Conservation (phyloP, 352 stramenopile species). For the Pythium monospermum region DNA sequence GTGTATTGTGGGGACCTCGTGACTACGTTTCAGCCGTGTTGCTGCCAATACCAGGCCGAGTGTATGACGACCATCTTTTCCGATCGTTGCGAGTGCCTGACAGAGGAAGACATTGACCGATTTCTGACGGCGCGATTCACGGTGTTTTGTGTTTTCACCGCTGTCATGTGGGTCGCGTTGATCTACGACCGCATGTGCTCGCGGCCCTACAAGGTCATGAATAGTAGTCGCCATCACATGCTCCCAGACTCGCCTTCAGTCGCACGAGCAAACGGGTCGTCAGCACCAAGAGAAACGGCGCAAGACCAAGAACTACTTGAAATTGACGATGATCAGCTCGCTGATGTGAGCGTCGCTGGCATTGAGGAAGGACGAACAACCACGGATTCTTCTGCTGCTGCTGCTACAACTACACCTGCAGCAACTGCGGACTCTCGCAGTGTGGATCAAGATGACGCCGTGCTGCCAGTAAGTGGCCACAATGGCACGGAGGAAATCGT, state of each 20-base stretch:
- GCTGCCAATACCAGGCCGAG: conserved; percentile 67
- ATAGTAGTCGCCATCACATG: conserved; percentile 61
- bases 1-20: conserved; percentile 70
- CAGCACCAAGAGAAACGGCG: conserved; percentile 18
- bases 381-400: not conserved
- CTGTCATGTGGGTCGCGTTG: conserved; percentile 50
- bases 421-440: too few species aligned
- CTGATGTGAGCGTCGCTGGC: too few species aligned
- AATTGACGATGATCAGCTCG: conserved; percentile 4
- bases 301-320: conserved; percentile 24
- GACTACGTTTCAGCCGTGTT: conserved; percentile 64
- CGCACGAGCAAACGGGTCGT: conserved; percentile 13
- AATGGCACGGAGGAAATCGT: too few species aligned
- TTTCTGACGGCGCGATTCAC: conserved; percentile 70
- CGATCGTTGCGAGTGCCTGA: conserved; percentile 63
- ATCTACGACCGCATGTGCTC: conserved; percentile 75
- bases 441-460: too few species aligned
- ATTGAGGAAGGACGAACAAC: not conserved
- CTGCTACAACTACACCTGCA: too few species aligned
- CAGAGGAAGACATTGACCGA: conserved; percentile 46
- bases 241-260: conserved; percentile 52
- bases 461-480: too few species aligned
- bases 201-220: conserved; percentile 72
- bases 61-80: conserved; percentile 76
- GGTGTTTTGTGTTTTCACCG: conserved; percentile 58